These are phyloP conservation scores for Scenedesmus sp. DNA, from an alignment of 163 green algal genomes.

Conservation along the genomic window DNA sequence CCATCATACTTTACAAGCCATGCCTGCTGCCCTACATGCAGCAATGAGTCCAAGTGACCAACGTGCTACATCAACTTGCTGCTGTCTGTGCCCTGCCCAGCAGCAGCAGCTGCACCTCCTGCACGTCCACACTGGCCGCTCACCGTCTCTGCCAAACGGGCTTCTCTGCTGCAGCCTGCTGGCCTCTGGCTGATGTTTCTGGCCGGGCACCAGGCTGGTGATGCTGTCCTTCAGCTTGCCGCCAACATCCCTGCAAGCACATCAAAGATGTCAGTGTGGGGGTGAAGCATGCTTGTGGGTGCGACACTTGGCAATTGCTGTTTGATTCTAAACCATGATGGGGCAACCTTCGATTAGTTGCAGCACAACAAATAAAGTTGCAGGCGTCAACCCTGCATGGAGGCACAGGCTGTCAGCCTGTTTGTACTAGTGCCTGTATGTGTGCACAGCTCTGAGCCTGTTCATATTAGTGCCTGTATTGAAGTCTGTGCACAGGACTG, in stretches of 20 bases:
- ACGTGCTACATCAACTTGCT: background rate
- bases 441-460: too few relatives aligned
- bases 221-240: slow-evolving; percentile 60
- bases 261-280: background rate
- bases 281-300: too few relatives aligned
- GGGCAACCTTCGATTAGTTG: too few relatives aligned
- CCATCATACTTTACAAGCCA: background rate
- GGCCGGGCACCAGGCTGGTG: background rate
- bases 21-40: background rate
- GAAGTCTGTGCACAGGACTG: too few relatives aligned
- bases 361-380: too few relatives aligned
- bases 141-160: background rate
- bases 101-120: slow-evolving; percentile 20
- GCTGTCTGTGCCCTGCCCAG: background rate
- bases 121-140: background rate
- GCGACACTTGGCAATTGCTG: too few relatives aligned
- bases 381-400: too few relatives aligned
- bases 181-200: background rate
- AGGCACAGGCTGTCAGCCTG: too few relatives aligned
- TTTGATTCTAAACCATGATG: too few relatives aligned
- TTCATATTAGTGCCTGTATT: too few relatives aligned
- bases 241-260: slow-evolving; percentile 40
- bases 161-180: background rate
- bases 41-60: background rate
- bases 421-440: too few relatives aligned